Evolutionary conservation across 2,329 filamentous ascomycete species (phyloP).

Genomic region (Pleoardoris graminearum): DNA sequence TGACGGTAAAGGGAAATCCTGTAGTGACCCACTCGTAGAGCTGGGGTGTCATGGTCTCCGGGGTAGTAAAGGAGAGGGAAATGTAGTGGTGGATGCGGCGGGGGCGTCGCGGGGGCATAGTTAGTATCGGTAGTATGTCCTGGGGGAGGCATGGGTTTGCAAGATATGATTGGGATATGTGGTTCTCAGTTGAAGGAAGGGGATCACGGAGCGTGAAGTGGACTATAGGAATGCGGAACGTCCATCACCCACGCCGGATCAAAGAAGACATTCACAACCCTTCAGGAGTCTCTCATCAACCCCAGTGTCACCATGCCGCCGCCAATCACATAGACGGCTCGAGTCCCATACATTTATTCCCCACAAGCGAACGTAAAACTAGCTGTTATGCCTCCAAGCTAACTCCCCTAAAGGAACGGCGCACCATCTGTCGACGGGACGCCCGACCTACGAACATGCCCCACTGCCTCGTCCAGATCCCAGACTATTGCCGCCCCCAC

Average conservation of each 20-base stretch:
- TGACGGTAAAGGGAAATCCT: not conserved
- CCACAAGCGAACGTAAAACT: not conserved
- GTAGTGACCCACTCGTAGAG: slow-evolving; percentile 1
- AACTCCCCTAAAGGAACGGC: not conserved
- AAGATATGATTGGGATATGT: not conserved
- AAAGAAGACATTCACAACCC: no score
- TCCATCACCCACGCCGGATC: no score
- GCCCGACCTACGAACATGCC: not conserved
- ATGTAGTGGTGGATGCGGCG: not conserved
- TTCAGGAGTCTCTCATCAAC: no score
- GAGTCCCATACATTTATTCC: no score
- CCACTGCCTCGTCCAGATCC: slow-evolving; percentile 18
- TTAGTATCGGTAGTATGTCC: not conserved
- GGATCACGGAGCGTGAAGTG: no score
- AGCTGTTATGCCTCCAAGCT: not conserved
- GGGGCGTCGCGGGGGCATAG: not conserved
- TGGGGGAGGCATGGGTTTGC: no score
- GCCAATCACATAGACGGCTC: no score
- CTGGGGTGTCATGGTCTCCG: not conserved
- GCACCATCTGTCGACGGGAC: not conserved
- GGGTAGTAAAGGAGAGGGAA: slow-evolving; percentile 1
- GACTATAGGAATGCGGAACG: no score
- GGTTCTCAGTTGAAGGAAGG: not conserved
- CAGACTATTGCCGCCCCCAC: slow-evolving; percentile 11
- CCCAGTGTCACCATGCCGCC: no score